Base-by-base conservation (phyloP, 2,329 filamentous ascomycete genomes). In the Byssochlamys sp. region DNA sequence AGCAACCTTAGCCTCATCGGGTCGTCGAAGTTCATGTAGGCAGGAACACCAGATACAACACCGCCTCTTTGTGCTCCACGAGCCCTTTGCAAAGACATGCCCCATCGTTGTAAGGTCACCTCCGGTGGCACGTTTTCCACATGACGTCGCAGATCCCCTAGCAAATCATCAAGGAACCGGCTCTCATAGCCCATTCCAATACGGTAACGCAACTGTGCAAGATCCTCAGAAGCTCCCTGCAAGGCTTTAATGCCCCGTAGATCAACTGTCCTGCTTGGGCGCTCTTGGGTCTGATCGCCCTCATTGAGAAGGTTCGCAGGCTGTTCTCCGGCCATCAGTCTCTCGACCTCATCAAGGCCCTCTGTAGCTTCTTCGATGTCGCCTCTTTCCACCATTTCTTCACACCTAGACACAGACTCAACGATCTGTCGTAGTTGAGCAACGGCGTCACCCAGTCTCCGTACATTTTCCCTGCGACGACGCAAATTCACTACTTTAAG, bases 121-220 rank as follows among this genome's bases (percentile, higher is more conserved):
- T 84, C 76, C 0, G 77, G 76, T 0, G 90, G 84, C 2, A 94
- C 86, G 2, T 80, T 83, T 55, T 89, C 85, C 28, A 91, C 80
- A 69, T 99, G 94, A n/a, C 82, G 80, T 55, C 89, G 84, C 48
- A 97, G 74, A 71, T 99, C 94, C 2, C 80, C 81, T 29, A 97
- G 79, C 19, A 99, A 78, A 28, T 89, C 83, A 59, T 85, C 83
- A 29, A 94, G 78, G 66, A 97, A 95, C 51, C 86, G 85, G 1
- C 81, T 77, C 70, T 97, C 91, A 68, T 91, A 97, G 0, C 86
- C 89, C 71, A 88, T 91, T 25, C 94, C 94, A 58, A 96, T 90
- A 2, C 90, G 86, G 62, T 85, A 83, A 58, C 90, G 85, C 53
- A 99, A 76, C 33, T 86, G 83, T 52, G 84, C 80, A 48, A 99